A percentile compares a stretch with the other conserved stretches of the same genome.
phyloP scores from a whole-genome alignment of 2,329 filamentous ascomycete genomes.

The Leptographium galeiforme region DNA sequence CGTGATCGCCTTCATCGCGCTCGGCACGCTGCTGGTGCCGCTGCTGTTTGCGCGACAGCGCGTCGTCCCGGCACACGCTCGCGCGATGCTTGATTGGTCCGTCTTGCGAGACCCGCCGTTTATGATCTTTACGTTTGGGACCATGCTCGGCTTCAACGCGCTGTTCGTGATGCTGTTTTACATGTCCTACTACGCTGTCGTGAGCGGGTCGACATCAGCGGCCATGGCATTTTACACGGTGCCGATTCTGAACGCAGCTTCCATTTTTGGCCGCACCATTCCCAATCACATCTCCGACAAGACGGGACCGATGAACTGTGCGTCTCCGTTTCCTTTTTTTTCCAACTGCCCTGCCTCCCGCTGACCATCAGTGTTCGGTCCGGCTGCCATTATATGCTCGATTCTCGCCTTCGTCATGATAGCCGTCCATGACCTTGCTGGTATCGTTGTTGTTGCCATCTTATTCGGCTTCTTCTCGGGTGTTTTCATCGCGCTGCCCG shows the following conservation, averaged over 20 bases:
- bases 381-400: not conserved
- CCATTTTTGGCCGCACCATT: conserved; percentile 35
- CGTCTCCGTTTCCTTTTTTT: not conserved
- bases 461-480: not conserved
- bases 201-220: conserved; percentile 26
- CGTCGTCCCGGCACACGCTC: not conserved
- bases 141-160: conserved; percentile 2
- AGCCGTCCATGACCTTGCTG: not conserved
- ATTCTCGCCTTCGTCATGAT: not conserved
- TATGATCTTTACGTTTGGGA: not conserved
- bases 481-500: not conserved
- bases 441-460: not conserved
- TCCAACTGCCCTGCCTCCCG: not conserved
- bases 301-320: conserved; percentile 30
- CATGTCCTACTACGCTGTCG: conserved; percentile 37
- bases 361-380: not conserved
- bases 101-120: conserved; percentile 5
- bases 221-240: conserved; percentile 46
- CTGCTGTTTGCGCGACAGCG: not conserved
- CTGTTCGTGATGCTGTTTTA: conserved; percentile 30
- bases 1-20: conserved; percentile 6
- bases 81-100: conserved; percentile 4
- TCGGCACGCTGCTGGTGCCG: conserved; percentile 3
- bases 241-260: conserved; percentile 45
- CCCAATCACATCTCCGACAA: conserved; percentile 37